Evolutionary conservation across 2,329 filamentous ascomycete genomes (phyloP).

Genomic region (Colletotrichum caudatum): DNA sequence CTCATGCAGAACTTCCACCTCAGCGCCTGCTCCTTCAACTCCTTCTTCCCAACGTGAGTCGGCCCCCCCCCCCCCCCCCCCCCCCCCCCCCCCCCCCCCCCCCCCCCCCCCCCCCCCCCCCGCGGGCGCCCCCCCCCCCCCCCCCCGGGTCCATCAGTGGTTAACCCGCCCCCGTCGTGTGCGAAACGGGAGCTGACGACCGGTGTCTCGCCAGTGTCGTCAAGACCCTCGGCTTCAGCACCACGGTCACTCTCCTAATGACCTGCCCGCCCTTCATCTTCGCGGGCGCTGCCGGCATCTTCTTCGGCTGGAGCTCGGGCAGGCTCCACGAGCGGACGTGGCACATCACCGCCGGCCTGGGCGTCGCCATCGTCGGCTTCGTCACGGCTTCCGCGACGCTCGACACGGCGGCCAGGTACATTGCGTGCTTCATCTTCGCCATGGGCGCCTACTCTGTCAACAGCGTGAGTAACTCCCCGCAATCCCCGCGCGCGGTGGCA

Average conservation of each 20-base stretch:
- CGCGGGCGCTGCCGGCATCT: conserved; percentile 60
- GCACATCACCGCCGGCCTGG: conserved; percentile 61
- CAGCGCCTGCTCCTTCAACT: conserved; percentile 60
- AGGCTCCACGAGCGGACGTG: conserved; percentile 61
- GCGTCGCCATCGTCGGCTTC: conserved; percentile 57
- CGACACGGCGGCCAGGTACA: conserved; percentile 55
- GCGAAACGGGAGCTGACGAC: background rate
- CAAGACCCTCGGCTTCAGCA: conserved; percentile 61
- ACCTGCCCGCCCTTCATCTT: conserved; percentile 66
- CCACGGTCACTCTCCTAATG: conserved; percentile 63
- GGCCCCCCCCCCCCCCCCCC: too few relatives aligned
- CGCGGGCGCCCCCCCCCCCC: too few relatives aligned
- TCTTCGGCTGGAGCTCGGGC: conserved; percentile 63
- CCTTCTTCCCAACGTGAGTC: conserved; percentile 58
- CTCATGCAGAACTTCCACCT: conserved; percentile 69
- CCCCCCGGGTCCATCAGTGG: too few relatives aligned
- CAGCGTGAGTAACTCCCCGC: background rate
- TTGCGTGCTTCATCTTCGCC: conserved; percentile 57
- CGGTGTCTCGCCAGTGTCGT: conserved; percentile 52
- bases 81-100: too few relatives aligned
- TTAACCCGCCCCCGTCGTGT: too few relatives aligned
- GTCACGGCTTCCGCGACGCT: conserved; percentile 53
- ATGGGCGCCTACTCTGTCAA: conserved; percentile 57
- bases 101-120: too few relatives aligned
- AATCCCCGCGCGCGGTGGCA: too few relatives aligned